Evolutionary conservation across 352 stramenopile species (phyloP).

Genomic region (Phytophthora constricta): DNA sequence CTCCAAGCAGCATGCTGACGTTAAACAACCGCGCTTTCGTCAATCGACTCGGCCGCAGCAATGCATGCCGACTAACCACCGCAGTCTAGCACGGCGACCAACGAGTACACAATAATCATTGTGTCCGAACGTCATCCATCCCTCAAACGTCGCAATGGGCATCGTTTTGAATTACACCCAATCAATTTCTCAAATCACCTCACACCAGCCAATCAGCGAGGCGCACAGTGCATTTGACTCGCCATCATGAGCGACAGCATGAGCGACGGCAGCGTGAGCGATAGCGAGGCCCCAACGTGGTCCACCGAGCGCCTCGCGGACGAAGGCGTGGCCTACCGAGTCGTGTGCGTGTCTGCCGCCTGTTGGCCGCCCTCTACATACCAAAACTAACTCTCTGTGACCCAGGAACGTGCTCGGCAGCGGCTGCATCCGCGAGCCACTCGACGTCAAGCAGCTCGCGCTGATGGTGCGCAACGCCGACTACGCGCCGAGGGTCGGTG

Average conservation of each 20-base stretch:
- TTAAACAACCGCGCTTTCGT: no score
- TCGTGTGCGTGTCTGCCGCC: slow-evolving; percentile 49
- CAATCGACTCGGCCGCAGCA: no score
- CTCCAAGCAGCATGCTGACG: not conserved
- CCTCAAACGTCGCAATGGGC: no score
- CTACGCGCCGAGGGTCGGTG: slow-evolving; percentile 61
- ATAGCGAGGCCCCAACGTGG: slow-evolving; percentile 36
- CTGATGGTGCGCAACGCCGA: slow-evolving; percentile 76
- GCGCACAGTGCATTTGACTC: slow-evolving; percentile 16
- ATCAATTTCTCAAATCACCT: no score
- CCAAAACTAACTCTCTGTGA: not conserved
- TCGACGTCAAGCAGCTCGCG: slow-evolving; percentile 72
- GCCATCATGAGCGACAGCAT: slow-evolving; percentile 33
- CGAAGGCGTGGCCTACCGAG: slow-evolving; percentile 59
- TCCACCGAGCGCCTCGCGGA: slow-evolving; percentile 49
- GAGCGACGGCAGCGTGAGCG: slow-evolving; percentile 3
- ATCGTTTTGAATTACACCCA: no score
- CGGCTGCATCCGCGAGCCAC: slow-evolving; percentile 51
- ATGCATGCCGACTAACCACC: no score
- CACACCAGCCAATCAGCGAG: slow-evolving; percentile 20
- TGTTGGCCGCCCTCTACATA: not conserved
- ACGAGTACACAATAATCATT: no score
- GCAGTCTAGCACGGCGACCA: no score
- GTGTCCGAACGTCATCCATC: no score
- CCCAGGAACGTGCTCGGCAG: slow-evolving; percentile 71